Percentiles rank a stretch among this genome's conserved stretches.
These are phyloP conservation scores for Penicillium pulvis DNA, from an alignment of 495 filamentous ascomycete genomes.

Conservation along the genomic window DNA sequence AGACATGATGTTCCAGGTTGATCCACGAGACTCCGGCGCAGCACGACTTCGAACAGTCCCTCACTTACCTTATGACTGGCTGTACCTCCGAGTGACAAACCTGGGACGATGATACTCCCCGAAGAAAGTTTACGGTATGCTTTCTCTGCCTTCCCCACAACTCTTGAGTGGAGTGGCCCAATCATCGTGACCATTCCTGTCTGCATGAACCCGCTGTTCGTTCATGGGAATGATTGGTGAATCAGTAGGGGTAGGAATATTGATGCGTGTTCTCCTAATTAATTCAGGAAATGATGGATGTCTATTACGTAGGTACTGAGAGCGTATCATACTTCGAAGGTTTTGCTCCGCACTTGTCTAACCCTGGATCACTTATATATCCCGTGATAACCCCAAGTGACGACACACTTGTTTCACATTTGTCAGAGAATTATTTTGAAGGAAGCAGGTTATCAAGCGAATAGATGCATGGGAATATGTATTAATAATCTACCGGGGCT, in stretches of 20 bases:
- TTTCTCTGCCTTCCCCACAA: conserved; percentile 17
- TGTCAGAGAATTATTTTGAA: neutral
- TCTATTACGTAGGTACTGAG: conserved; percentile 14
- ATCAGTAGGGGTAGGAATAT: neutral
- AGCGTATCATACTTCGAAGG: conserved; percentile 3
- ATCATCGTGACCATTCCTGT: conserved; percentile 5
- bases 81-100: conserved; percentile 6
- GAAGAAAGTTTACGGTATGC: conserved; percentile 25
- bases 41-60: neutral
- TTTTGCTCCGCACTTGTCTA: neutral
- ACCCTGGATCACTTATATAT: neutral
- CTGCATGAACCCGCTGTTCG: conserved; percentile 20
- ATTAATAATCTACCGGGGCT: neutral
- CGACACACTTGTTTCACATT: neutral
- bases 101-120: conserved; percentile 25
- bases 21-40: conserved; percentile 2
- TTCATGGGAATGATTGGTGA: conserved; percentile 1
- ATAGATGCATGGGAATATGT: neutral
- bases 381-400: neutral
- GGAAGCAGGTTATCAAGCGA: neutral
- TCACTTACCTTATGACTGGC: conserved; percentile 10
- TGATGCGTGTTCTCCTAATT: neutral
- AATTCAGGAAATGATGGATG: neutral
- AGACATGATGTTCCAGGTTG: neutral
- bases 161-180: conserved; percentile 8